Base-by-base conservation (phyloP, 352 stramenopile species). In the Phytophthora ramorum region DNA sequence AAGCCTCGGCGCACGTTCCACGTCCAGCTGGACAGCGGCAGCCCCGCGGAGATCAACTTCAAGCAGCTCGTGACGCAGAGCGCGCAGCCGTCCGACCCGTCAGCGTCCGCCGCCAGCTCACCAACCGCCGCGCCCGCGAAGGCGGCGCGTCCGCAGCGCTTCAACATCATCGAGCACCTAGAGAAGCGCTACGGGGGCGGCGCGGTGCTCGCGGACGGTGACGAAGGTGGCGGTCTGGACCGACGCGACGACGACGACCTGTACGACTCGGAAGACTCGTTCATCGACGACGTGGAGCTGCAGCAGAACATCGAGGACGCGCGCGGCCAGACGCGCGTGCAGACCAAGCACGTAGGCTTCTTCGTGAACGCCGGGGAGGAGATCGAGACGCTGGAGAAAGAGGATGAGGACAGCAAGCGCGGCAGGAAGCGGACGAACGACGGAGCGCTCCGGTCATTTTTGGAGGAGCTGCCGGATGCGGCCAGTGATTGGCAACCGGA, bases 261-360 rank as follows among this genome's bases (percentile, higher is more conserved):
- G 62, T 96, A 96, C 69, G 88, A 96, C 73, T 92, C 85, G 64
- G 88, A 96, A 56, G 88, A 96, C 67, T 94, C 88, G 58, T 96
- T 96, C 51, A 96, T 96, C 49, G 88, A 96, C 54, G 88, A 96
- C 59, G 47, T 58, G 14, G 86, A 96, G 71, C 73, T 96, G 19
- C 86, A 93, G 60, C 81, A 93, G 59, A 84, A 93, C 58, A 96
- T 96, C 49, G 86, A 96, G 62, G 86, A 93, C 34, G 83, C 91
- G 24, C 71, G 89, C 67, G 85, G 63, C 4, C 85, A 94, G 37
- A 83, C 73, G 4, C 76, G 77, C 40, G 81, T 96, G 7, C 78
- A 92, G 60, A 96, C 88, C 30, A 96, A 96, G 48, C 88, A 96
- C 66, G 72, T 79, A n/a, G 88, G 88, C 44, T 96, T 96, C 70